Base-by-base conservation (phyloP, 306 rosid species). In the Sesbania bispinosa region DNA sequence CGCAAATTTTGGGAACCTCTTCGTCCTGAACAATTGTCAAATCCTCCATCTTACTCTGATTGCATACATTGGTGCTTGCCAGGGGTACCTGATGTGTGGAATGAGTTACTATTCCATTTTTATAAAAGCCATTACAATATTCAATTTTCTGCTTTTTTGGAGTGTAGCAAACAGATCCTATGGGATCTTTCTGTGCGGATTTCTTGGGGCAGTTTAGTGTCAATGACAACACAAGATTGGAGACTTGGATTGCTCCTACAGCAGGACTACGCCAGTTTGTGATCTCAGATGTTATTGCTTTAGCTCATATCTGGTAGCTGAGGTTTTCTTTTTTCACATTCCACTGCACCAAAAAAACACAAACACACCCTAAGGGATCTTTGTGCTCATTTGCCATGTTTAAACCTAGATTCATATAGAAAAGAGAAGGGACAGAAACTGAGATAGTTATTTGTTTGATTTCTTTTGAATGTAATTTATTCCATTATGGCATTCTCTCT, bases 51-150 rank as follows among this genome's bases (percentile, higher is more conserved):
- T 64, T 94, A 89, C 82, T 94, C 99, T 10, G 99, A 94, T 77
- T 94, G 99, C 87, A 91, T 91, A 20, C 99, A 94, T 62, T 94
- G 99, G 99, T 94, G 99, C 76, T 80, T 91, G 78, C 99, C 99
- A 1, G 99, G 97, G 23, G 89, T 94, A 11, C 96, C 97, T 51
- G 99, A 94, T 77, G 90, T 85, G 1, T 94, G 99, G 99, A 94
- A 94, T 48, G 97, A 94, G 84, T 79, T 94, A 51, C 78, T 94
- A 3, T 89, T 91, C 87, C 96, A 91, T 71, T 79, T 54, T 76
- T 90, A 72, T 88, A 81, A 64, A 62, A 47, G 24, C 10, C 7
- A 20, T 6, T 13, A 16, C 10, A 30, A 8, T 3, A 50, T 67
- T 63, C 30, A 13, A 10, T 38, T 69, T 74, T 69, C 52, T 74